Percentiles rank a stretch among this genome's conserved stretches.
Conservation (phyloP, 805 yeast species). For the Ogataea pilisensis region DNA sequence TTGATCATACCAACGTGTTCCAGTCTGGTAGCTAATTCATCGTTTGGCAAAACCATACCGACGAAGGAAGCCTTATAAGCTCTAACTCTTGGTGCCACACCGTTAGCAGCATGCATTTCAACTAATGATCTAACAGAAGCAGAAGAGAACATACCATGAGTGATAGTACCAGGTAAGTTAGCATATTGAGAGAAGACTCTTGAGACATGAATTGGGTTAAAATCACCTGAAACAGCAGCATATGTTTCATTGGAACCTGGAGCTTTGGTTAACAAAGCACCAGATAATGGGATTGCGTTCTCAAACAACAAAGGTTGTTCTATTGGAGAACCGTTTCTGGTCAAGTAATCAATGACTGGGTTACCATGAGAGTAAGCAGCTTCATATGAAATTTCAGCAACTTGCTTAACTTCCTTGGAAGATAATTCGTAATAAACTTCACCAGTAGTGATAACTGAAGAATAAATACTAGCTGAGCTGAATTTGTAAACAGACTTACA, state of each 20-base stretch:
- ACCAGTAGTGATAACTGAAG: conserved; percentile 81
- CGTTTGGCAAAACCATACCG: conserved; percentile 98
- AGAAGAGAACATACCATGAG: conserved; percentile 98
- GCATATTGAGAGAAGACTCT: conserved; percentile 93
- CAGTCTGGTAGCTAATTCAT: conserved; percentile 76
- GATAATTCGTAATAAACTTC: conserved; percentile 84
- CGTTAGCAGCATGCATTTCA: conserved; percentile 98
- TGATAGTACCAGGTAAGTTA: conserved; percentile 92
- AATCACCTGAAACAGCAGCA: conserved; percentile 97
- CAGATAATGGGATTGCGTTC: conserved; percentile 79
- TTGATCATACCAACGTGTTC: conserved; percentile 99
- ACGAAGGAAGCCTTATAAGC: conserved; percentile 88
- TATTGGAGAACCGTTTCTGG: conserved; percentile 86
- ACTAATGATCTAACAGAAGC: conserved; percentile 93
- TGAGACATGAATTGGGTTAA: conserved; percentile 96
- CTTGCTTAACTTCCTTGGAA: conserved; percentile 79
- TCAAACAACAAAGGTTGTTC: conserved; percentile 93
- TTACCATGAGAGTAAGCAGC: conserved; percentile 95
- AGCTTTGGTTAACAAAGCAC: conserved; percentile 65
- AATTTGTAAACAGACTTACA: conserved; percentile 79
- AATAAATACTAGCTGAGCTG: conserved; percentile 70
- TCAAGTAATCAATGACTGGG: conserved; percentile 92
- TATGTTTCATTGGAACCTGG: conserved; percentile 96
- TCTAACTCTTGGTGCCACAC: conserved; percentile 91
- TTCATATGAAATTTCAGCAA: conserved; percentile 80